These are phyloP conservation scores for Crepidotus sp. DNA, from an alignment of 1,284 basidiomycete species.

Conservation along the genomic window DNA sequence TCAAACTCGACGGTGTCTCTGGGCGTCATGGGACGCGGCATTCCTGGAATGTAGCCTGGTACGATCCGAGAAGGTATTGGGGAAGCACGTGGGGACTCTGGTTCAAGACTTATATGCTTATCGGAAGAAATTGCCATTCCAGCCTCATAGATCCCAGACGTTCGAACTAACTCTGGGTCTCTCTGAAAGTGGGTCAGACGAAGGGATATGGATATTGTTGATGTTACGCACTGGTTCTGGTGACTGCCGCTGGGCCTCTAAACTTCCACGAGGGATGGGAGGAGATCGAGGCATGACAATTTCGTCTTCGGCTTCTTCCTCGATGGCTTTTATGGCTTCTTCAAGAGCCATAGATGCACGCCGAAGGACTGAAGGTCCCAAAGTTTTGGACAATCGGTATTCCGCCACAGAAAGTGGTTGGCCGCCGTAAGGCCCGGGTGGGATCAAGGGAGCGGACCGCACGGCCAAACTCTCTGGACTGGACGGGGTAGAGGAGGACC, in stretches of 20 bases:
- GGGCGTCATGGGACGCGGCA: slow-evolving; percentile 80
- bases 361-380: slow-evolving; percentile 44
- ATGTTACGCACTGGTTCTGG: slow-evolving; percentile 20
- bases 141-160: slow-evolving; percentile 37
- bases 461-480: slow-evolving; percentile 37
- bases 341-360: slow-evolving; percentile 66
- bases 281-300: slow-evolving; percentile 61
- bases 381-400: slow-evolving; percentile 38
- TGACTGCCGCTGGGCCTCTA: slow-evolving; percentile 13
- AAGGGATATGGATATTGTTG: slow-evolving; percentile 9
- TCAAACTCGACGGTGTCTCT: slow-evolving; percentile 56
- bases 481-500: slow-evolving; percentile 33
- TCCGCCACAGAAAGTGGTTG: slow-evolving; percentile 31
- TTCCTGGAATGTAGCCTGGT: slow-evolving; percentile 79
- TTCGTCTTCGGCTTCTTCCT: slow-evolving; percentile 59
- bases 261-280: slow-evolving; percentile 25
- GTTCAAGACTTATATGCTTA: slow-evolving; percentile 35
- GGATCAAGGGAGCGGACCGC: slow-evolving; percentile 31
- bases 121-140: slow-evolving; percentile 66
- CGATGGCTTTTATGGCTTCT: slow-evolving; percentile 63
- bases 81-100: slow-evolving; percentile 42
- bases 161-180: slow-evolving; percentile 25
- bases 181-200: slow-evolving; percentile 21
- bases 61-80: slow-evolving; percentile 56
- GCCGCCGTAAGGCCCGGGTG: slow-evolving; percentile 27